Conservation (phyloP, 2,329 filamentous ascomycete species). For the Xylaria sp. region DNA sequence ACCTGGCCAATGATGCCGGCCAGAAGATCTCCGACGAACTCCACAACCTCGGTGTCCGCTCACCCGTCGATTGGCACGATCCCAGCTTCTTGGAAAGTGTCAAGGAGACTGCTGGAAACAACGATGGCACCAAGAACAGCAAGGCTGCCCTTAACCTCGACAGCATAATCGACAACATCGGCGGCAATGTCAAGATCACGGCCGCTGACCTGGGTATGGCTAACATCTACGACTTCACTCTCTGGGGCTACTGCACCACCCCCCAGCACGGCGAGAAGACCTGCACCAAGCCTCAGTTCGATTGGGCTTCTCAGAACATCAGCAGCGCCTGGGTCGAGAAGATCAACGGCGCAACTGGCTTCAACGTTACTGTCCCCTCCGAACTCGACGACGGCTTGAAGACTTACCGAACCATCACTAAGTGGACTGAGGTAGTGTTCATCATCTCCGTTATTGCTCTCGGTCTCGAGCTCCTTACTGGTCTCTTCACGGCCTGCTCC, state of each 20-base stretch:
- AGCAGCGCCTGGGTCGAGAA: constrained; percentile 39
- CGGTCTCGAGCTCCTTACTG: constrained; percentile 66
- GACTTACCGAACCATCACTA: constrained; percentile 66
- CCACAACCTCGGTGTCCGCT: constrained; percentile 15
- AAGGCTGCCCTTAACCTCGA: neutral
- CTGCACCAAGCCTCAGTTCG: constrained; percentile 66
- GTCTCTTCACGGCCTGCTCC: constrained; percentile 77
- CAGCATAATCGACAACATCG: neutral
- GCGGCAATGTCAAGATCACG: constrained; percentile 46
- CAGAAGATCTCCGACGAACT: constrained; percentile 11
- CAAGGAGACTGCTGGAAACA: constrained; percentile 1
- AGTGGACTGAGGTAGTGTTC: constrained; percentile 81
- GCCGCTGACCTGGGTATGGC: constrained; percentile 57
- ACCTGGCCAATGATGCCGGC: constrained; percentile 6
- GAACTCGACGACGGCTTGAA: constrained; percentile 63
- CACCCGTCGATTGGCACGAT: constrained; percentile 21
- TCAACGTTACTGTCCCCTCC: constrained; percentile 60
- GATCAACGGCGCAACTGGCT: constrained; percentile 40
- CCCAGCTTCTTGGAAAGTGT: constrained; percentile 10
- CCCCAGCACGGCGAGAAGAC: constrained; percentile 49
- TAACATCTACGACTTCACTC: constrained; percentile 72
- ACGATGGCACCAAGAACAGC: neutral
- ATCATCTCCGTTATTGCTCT: constrained; percentile 67
- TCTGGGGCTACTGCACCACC: constrained; percentile 83
- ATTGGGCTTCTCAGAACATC: constrained; percentile 72